A percentile compares a stretch with the other conserved stretches of the same genome.
These are phyloP conservation scores for Phytophthora ramorum DNA, from an alignment of 352 stramenopile genomes.

Conservation along the genomic window DNA sequence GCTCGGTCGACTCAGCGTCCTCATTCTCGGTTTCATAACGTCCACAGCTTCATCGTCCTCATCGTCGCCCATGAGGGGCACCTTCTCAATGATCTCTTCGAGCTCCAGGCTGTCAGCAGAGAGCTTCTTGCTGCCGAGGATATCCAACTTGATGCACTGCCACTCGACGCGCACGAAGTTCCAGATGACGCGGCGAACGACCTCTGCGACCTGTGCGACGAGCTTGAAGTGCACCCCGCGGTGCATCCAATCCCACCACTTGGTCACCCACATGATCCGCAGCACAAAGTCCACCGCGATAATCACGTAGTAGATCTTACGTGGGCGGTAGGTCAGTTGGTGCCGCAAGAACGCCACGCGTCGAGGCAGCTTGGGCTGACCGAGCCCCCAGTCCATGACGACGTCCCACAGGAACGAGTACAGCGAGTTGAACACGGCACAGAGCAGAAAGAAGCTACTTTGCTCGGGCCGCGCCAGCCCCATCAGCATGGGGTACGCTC, in stretches of 20 bases:
- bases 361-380: conserved; percentile 64
- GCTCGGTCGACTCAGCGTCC: conserved; percentile 26
- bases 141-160: conserved; percentile 89
- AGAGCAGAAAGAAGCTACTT: conserved; percentile 78
- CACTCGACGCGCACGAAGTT: conserved; percentile 94
- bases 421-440: conserved; percentile 92
- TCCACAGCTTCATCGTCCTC: conserved; percentile 37
- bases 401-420: conserved; percentile 98
- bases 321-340: conserved; percentile 67
- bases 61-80: conserved; percentile 57
- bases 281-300: conserved; percentile 94
- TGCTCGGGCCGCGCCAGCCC: conserved; percentile 53
- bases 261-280: conserved; percentile 95
- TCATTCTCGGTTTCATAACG: conserved; percentile 15
- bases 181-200: conserved; percentile 93
- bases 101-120: conserved; percentile 57
- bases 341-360: conserved; percentile 64
- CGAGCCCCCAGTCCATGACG: conserved; percentile 96
- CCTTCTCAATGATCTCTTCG: conserved; percentile 55
- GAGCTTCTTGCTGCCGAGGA: conserved; percentile 66
- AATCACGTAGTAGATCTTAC: conserved; percentile 90
- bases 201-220: conserved; percentile 90
- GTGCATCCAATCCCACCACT: conserved; percentile 85
- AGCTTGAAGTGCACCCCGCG: conserved; percentile 84
- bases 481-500: conserved; percentile 79